A percentile compares a stretch with the other conserved stretches of the same genome.
phyloP scores from a whole-genome alignment of 2,329 filamentous ascomycete species.

The Phialophora verrucosa region DNA sequence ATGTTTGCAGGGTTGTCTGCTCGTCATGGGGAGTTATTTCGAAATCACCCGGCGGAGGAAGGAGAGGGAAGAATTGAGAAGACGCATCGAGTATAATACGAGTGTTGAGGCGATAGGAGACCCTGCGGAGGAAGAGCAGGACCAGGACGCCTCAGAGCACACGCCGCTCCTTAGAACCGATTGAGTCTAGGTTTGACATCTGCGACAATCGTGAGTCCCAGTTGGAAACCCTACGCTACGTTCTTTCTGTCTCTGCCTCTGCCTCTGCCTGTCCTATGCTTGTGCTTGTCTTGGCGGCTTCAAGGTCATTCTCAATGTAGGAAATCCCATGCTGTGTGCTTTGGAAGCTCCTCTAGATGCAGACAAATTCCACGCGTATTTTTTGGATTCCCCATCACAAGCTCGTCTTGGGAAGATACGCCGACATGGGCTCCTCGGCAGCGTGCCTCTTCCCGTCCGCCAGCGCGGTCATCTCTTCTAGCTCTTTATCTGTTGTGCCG shows the following conservation, averaged over 20 bases:
- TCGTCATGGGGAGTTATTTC: conserved; percentile 81
- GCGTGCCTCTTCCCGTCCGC: conserved; percentile 38
- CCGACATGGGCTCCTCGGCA: conserved; percentile 28
- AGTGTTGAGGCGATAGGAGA: conserved; percentile 2
- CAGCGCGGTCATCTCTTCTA: conserved; percentile 39
- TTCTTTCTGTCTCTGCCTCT: neutral
- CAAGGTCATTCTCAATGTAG: neutral
- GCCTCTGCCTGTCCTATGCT: neutral
- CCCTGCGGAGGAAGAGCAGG: neutral
- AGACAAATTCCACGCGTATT: neutral
- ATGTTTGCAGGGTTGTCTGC: conserved; percentile 77
- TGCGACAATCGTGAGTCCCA: neutral
- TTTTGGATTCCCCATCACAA: neutral
- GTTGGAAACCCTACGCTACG: neutral
- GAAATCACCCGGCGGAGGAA: conserved; percentile 37
- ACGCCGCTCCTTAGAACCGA: conserved; percentile 28
- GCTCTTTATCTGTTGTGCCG: conserved; percentile 38
- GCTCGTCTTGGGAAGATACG: conserved; percentile 3
- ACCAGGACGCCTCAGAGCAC: conserved; percentile 21
- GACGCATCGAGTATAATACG: conserved; percentile 27
- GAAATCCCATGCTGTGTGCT: neutral
- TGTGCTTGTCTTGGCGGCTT: neutral
- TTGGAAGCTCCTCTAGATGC: neutral
- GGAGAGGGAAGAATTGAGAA: conserved; percentile 33
- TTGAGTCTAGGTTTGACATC: neutral